Conservation (phyloP, 805 yeast genomes). For the Candida vaughaniae region DNA sequence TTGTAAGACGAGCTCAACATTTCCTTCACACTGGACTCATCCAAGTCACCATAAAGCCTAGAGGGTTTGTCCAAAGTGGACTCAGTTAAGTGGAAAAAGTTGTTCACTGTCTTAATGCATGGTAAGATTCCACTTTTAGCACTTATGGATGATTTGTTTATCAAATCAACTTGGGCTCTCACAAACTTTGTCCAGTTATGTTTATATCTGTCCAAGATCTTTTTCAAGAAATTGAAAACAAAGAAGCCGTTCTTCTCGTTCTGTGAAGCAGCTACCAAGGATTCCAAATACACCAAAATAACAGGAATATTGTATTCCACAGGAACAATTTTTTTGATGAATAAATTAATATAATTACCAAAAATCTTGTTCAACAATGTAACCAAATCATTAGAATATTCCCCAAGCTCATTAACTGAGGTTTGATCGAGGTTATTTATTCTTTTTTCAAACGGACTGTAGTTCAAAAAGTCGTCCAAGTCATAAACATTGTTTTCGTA, state of each 20-base stretch:
- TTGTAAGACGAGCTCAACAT: conserved; percentile 31
- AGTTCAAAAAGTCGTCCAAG: conserved; percentile 28
- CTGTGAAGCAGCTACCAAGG: conserved; percentile 33
- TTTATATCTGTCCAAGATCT: conserved; percentile 50
- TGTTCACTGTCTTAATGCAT: conserved; percentile 32
- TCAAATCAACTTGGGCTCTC: conserved; percentile 47
- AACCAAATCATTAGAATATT: conserved; percentile 48
- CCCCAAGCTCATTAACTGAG: conserved; percentile 36
- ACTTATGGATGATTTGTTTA: conserved; percentile 33
- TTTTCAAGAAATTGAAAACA: conserved; percentile 47
- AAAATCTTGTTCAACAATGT: conserved; percentile 48
- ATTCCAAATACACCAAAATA: conserved; percentile 29
- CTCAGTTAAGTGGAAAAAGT: conserved; percentile 32
- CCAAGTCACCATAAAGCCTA: conserved; percentile 16
- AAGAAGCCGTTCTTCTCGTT: conserved; percentile 65
- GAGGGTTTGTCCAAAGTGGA: conserved; percentile 26
- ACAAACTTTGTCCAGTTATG: conserved; percentile 60
- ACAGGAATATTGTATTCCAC: conserved; percentile 34
- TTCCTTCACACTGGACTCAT: conserved; percentile 18
- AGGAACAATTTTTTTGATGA: conserved; percentile 37
- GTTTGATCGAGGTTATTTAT: conserved; percentile 24
- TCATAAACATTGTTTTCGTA: conserved; percentile 29
- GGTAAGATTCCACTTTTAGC: conserved; percentile 38
- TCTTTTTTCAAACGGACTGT: conserved; percentile 30
- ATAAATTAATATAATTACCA: conserved; percentile 35